Base-by-base conservation (phyloP, 495 filamentous ascomycete species). In the Cryomyces minteri region DNA sequence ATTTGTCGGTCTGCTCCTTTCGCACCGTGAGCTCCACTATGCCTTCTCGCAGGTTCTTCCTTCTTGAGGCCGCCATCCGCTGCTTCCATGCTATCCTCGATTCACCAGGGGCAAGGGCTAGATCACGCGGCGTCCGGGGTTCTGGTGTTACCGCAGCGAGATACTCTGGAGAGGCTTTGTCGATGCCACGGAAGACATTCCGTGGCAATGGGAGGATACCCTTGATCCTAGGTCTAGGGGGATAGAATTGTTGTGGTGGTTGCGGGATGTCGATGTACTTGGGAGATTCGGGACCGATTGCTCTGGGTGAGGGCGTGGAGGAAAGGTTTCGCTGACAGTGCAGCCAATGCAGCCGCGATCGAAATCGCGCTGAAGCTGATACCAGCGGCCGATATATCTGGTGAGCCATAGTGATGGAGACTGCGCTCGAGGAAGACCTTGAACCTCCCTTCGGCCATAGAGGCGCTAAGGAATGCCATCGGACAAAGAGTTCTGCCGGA, bases 191-290 rank as follows among this genome's bases (percentile, higher is more conserved):
- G 57, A 86, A 84, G 43, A 86, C 57, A 43, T 76, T 65, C 44
- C 79, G 71, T 31, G 82, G 83, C 5, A 74, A 66, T 6, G 82
- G 82, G 2, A 88, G 74, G 25, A 72, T 70, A 57, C 82, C 82
- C 63, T 84, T 84, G 47, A 82, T 66, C 46, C 55, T 63, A 14
- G 56, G 64, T 38, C 68, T 68, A 6, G 55, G 50, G 6, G 60
- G 57, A 60, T 54, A 58, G 46, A 54, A 49, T 12, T 55, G 60
- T 59, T 72, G 68, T 32, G 56, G 53, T 3, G 77, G 68, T 54
- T 74, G 69, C 32, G 83, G 83, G 38, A 86, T 62, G 48, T 83
- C 72, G 57, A 88, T 75, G 65, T 76, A 88, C 46, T 71, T 69
- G 48, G 82, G 83, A 39, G 75, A 82, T 55, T 84, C 79, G 11